These are phyloP conservation scores for Linnemannia elongata DNA, from an alignment of 192 early-diverging fungal genomes.

Conservation along the genomic window DNA sequence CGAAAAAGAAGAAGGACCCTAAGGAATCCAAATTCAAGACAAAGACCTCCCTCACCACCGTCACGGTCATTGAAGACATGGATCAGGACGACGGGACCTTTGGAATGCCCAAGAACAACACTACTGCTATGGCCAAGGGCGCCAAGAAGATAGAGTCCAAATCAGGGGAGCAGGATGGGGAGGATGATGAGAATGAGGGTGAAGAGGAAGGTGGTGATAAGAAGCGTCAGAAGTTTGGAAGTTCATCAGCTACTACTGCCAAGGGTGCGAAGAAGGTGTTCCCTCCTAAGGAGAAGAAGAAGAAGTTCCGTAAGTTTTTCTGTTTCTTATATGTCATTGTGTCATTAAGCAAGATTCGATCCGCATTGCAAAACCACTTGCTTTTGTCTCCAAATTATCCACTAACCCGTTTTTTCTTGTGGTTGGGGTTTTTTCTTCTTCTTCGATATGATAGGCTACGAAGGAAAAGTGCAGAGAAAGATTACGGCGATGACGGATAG, in stretches of 20 bases:
- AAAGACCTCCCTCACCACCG: conserved; percentile 72
- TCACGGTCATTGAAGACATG: conserved; percentile 79
- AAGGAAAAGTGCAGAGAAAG: conserved; percentile 52
- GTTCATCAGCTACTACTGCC: conserved; percentile 37
- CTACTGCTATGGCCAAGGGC: conserved; percentile 29
- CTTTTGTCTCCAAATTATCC: background rate
- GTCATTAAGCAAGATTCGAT: background rate
- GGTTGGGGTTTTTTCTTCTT: background rate
- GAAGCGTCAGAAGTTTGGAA: conserved; percentile 43
- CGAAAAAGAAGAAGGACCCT: conserved; percentile 48
- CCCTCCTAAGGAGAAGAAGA: conserved; percentile 43
- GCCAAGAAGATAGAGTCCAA: conserved; percentile 9
- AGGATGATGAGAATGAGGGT: conserved; percentile 9
- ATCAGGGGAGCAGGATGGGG: conserved; percentile 2
- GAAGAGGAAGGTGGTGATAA: conserved; percentile 23
- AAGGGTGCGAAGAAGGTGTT: conserved; percentile 39
- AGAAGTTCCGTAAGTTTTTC: conserved; percentile 51
- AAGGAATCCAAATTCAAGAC: conserved; percentile 69
- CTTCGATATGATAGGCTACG: conserved; percentile 27
- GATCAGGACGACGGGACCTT: conserved; percentile 66
- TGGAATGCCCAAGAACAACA: conserved; percentile 37
- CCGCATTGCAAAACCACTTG: background rate
- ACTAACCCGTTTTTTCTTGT: background rate
- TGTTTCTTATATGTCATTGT: background rate
- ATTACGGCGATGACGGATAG: conserved; percentile 37